These are phyloP conservation scores for Aspergillus melleus DNA, from an alignment of 2,329 filamentous ascomycete species.

Conservation along the genomic window DNA sequence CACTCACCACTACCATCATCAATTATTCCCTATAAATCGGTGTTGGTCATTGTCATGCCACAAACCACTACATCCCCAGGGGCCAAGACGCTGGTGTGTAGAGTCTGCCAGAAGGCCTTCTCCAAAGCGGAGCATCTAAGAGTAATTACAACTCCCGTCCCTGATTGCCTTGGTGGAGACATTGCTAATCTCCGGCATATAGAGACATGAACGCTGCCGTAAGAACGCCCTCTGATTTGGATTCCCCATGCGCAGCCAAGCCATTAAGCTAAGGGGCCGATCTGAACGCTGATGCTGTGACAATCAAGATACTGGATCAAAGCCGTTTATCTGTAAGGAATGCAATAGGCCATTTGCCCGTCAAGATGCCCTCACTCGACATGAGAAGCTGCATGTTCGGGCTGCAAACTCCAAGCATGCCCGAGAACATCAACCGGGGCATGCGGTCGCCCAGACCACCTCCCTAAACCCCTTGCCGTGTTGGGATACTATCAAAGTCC, in stretches of 20 bases:
- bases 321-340: slow-evolving; percentile 44
- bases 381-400: slow-evolving; percentile 44
- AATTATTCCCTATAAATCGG: background rate
- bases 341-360: slow-evolving; percentile 45
- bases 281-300: slow-evolving; percentile 18
- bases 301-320: slow-evolving; percentile 41
- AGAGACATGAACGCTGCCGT: slow-evolving; percentile 49
- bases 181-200: slow-evolving; percentile 12
- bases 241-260: slow-evolving; percentile 1
- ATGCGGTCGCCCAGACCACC: slow-evolving; percentile 15
- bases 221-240: slow-evolving; percentile 21
- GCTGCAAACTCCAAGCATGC: slow-evolving; percentile 23
- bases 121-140: slow-evolving; percentile 45
- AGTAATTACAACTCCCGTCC: slow-evolving; percentile 25
- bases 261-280: background rate
- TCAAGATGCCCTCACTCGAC: slow-evolving; percentile 47
- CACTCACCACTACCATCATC: no score
- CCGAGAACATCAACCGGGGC: slow-evolving; percentile 5
- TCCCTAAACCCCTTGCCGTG: slow-evolving; percentile 22
- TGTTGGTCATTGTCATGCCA: slow-evolving; percentile 10
- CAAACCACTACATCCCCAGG: slow-evolving; percentile 15
- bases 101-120: slow-evolving; percentile 43
- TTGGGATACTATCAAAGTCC: slow-evolving; percentile 27
- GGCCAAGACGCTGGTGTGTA: slow-evolving; percentile 37
- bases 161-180: slow-evolving; percentile 14